Evolutionary conservation across 2,329 filamentous ascomycete genomes (phyloP), one percentile per base, ranked within the genome.

Genomic region (Arachnomyces sp.): DNA sequence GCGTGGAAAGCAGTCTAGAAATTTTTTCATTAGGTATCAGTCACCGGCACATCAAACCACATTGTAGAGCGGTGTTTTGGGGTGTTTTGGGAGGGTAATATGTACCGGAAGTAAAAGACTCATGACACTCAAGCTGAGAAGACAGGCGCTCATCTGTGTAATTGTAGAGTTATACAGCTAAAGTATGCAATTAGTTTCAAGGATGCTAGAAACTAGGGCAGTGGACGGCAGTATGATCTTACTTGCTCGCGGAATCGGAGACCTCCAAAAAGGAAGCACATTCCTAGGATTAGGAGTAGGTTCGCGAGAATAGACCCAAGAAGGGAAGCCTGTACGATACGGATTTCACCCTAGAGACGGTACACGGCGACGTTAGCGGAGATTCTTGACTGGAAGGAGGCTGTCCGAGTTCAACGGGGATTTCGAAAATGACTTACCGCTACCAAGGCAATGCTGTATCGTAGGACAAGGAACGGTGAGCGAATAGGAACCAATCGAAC

Each of bases 61-160:
- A 15, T 29, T 25, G 12, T 18, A 6, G 16, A 20, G n/a, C 30
- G n/a, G 12, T 14, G 16, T 29, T 20, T 11, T 4, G 15, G 7
- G 37, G 32, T 17, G 12, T 5, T 5, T 5, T 25, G 20, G 20
- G 28, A 14, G 13, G 9, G 12, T 13, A n/a, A 28, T 11, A 64
- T 76, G 51, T 64, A 84, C 82, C 1, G 89, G 88, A 9, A 95
- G 66, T 17, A 94, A 74, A 15, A 94, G 71, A 68, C 88, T 94
- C 64, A 86, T 89, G 45, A 94, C 89, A 56, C 84, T 89, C 62
- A 94, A 64, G 69, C 86, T 93, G 51, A 95, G 76, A 52, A 95
- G 72, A 66, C 87, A 94, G 38, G 89, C 89, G 59, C 87, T 94
- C 86, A 94, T 94, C 60, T 95, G 88, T 1, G 88, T 94, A 43